Base-by-base conservation (phyloP, 2,329 filamentous ascomycete species). In the Diaporthe citriasiana region DNA sequence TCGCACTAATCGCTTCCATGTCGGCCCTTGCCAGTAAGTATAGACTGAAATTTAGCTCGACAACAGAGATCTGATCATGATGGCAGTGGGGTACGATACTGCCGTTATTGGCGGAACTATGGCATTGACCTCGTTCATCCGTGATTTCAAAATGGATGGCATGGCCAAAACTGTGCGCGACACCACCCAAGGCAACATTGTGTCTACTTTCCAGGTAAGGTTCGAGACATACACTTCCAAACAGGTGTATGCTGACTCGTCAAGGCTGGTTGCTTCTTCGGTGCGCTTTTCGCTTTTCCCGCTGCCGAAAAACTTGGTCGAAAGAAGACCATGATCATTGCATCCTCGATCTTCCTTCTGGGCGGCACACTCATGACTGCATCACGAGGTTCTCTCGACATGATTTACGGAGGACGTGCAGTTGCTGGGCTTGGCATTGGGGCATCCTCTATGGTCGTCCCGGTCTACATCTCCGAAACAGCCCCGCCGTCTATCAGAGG, bases 61-160 rank as follows among this genome's bases (percentile, higher is more conserved):
- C 25, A 45, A 35, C 38, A 27, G 25, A 22, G n/a, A 30, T 27
- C 63, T 63, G 57, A 63, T 10, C 38, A 45, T 63, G 15, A 86
- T 86, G 82, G 86, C 92, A 63, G 93, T 93, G 76, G 92, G 92
- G 13, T 85, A 84, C 84, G 84, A 86, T 79, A 92, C 90, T 47
- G 90, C 91, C 76, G 92, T 92, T 73, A 93, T 93, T 75, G 90
- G 91, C 33, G 91, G 91, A 78, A 90, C 93, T 53, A 86, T 93
- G 40, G 89, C 88, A 12, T 84, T 93, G 77, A 80, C 84, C 4
- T 85, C 87, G 9, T 93, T 79, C 70, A 50, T 93, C 80, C 84
- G 87, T 77, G 74, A 80, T 88, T 91, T 83, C 57, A 85, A 78
- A 15, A 51, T 74, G 57, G 57, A 13, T 5, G 73, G 70, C 53